Evolutionary conservation across 805 yeast species (phyloP), one percentile per base, ranked within the genome.

Genomic region (Candida loeiensis): DNA sequence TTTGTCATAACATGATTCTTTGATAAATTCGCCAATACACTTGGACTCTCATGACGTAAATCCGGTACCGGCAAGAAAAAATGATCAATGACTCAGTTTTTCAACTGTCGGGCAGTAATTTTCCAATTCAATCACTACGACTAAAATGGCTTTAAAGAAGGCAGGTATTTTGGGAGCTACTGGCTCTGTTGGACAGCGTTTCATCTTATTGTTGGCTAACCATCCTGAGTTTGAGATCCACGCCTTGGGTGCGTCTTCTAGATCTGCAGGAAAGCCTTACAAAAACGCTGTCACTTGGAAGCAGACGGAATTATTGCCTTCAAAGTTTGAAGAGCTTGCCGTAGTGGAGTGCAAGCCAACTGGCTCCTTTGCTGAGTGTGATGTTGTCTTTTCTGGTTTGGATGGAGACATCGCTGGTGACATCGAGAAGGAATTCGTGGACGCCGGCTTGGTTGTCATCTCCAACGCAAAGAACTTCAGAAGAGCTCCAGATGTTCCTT

Each of bases 161-260:
- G 82, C 80, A 16, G 99, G 99, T 71, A 97, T 93, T 52, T 73
- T 91, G 46, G 99, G 99, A 37, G 98, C 98, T 50, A 91, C 99
- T 9, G 99, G 99, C 39, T 82, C 95, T 31, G 99, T 93, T 27
- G 99, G 99, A 42, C 99, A 93, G 66, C 77, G 98, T 53, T 93
- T 93, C 61, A 90, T 93, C 45, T 71, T 91, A 35, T 71, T 93
- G 36, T 72, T 93, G 47, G 76, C 89, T 2, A 69, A 85, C 46
- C 97, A 93, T 60, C 98, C 98, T 18, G 87, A 87, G 45, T 89
- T 93, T 55, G 88, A 88, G 61, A 66, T 93, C 33, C 73, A 76
- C 42, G 93, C 80, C 6, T 70, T 93, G 40, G 99, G 99, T 51
- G 99, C 99, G 3, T 87, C 96, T 15, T 56, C 87, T 14, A 79